These are phyloP conservation scores for Inga oerstediana DNA, from an alignment of 306 rosid species.

Conservation along the genomic window DNA sequence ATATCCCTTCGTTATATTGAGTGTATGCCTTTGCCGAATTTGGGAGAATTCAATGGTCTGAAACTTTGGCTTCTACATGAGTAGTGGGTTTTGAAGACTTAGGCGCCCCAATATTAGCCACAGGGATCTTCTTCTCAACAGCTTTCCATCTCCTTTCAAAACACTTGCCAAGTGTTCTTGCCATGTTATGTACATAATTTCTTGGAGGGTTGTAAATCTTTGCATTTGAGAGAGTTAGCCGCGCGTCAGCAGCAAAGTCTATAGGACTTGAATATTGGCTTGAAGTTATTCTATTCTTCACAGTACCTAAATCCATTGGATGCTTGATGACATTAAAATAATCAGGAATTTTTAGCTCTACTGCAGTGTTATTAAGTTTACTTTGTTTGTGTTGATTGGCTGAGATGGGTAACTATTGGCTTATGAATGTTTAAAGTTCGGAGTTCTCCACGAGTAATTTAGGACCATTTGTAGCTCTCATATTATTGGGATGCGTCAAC, in stretches of 20 bases:
- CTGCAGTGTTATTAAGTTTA: no score
- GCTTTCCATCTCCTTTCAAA: background rate
- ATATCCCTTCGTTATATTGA: no score
- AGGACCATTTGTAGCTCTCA: no score
- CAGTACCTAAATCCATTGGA: background rate
- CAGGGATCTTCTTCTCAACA: background rate
- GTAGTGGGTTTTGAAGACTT: conserved; percentile 43
- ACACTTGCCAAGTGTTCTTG: background rate
- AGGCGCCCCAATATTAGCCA: conserved; percentile 52
- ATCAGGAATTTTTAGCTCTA: background rate
- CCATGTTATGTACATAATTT: conserved; percentile 46
- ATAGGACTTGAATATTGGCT: conserved; percentile 60
- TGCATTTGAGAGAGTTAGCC: conserved; percentile 83
- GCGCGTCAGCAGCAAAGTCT: conserved; percentile 77
- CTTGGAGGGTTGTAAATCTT: conserved; percentile 80
- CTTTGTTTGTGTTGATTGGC: no score
- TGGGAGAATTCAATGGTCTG: conserved; percentile 27
- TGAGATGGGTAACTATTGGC: no score
- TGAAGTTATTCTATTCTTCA: conserved; percentile 23
- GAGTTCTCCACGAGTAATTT: no score
- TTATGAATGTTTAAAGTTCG: no score
- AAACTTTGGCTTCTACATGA: conserved; percentile 34
- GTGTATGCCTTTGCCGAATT: no score
- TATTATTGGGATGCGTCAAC: no score
- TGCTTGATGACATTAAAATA: background rate